Conservation (phyloP, 148 eudicot genomes). For the Rhododendron vialii region DNA sequence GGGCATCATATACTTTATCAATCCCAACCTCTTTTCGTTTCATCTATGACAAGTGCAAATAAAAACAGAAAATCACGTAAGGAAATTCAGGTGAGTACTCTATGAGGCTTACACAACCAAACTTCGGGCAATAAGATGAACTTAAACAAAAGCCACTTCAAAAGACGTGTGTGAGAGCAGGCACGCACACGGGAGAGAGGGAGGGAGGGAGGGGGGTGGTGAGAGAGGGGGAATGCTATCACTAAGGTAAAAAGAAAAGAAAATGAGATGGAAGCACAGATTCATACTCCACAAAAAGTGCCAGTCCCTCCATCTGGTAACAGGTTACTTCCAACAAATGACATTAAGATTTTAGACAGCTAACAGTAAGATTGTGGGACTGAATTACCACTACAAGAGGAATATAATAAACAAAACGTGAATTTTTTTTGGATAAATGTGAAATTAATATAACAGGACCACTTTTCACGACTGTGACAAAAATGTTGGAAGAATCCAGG, state of each 20-base stretch:
- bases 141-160: background rate
- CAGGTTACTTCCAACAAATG: background rate
- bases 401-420: background rate
- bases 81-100: background rate
- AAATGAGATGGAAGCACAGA: background rate
- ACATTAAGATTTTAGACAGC: background rate
- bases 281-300: background rate
- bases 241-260: background rate
- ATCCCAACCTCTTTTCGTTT: constrained; percentile 81
- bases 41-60: constrained; percentile 45
- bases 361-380: background rate
- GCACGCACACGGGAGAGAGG: background rate
- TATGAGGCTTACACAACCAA: background rate
- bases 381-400: background rate
- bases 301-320: background rate
- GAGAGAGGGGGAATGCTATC: background rate
- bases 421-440: background rate
- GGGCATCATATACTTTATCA: constrained; percentile 77
- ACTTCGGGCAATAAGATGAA: background rate
- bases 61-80: background rate
- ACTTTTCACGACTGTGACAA: background rate
- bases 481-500: background rate
- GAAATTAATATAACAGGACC: background rate
- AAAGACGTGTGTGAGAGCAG: background rate
- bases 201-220: background rate